Evolutionary conservation across 352 stramenopile genomes (phyloP), one percentile per base, ranked within the genome.

Genomic region (Plasmopara viticola): DNA sequence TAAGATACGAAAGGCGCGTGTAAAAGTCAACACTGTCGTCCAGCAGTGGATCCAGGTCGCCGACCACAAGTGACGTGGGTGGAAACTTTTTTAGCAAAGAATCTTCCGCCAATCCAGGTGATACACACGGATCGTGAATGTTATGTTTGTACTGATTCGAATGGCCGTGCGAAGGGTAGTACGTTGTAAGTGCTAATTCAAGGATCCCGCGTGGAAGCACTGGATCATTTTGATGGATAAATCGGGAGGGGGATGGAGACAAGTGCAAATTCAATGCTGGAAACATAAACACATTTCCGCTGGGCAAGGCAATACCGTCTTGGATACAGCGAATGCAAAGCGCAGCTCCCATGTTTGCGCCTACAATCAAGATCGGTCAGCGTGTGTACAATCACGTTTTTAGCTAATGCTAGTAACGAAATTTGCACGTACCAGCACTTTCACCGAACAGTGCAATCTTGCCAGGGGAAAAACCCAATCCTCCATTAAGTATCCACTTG

Each of bases 1-100:
- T 72, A 6, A 95, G 51, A 48, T 86, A 81, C 34, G 78, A 81
- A 7, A 95, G 63, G 1, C 86, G 78, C 28, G 83, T 94, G 59
- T 94, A 87, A 58, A 95, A 95, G 58, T 95, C 86, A n/a, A 95
- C 81, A 20, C 75, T 90, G 56, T 95, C 86, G 49, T 95, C 86
- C 45, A 95, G 61, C 34, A 95, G 54, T 30, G 84, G 86, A 43
- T 95, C 86, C 39, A 94, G 51, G 48, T 92, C 86, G 17, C 86
- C 86, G 4, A 94, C 83, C n/a, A 90, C 68, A 13, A 95, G 70
- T 34, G 76, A 72, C 1, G 86, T 95, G 1, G 80, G 78, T 31
- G 86, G 86, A 30, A 95, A 94, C 40, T 84, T 76, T 28, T 70
- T 56, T 9, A 95, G 65, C 25, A 95, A 46, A 1, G 53, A 64